These are phyloP conservation scores for Dentipellis fragilis DNA, from an alignment of 768 basidiomycete species.

Conservation along the genomic window DNA sequence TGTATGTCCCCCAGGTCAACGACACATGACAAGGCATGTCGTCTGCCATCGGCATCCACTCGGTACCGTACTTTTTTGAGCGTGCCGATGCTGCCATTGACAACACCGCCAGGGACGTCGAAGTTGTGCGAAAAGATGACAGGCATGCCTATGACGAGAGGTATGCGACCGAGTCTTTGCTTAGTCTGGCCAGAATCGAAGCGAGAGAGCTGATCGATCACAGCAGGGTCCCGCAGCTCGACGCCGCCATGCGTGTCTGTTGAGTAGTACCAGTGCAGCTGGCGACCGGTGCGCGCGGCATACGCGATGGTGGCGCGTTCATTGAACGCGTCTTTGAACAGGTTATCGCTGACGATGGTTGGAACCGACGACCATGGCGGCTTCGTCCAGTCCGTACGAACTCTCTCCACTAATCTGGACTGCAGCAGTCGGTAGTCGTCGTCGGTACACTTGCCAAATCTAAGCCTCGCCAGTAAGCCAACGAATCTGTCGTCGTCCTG, in stretches of 20 bases:
- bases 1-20: constrained; percentile 12
- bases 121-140: constrained; percentile 29
- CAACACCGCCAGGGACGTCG: constrained; percentile 26
- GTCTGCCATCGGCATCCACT: constrained; percentile 10
- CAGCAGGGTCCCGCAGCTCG: not conserved
- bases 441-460: not conserved
- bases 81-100: constrained; percentile 23
- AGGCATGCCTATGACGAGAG: constrained; percentile 30
- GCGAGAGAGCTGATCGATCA: not conserved
- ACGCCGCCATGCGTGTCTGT: not conserved
- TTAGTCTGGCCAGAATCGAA: constrained; percentile 21
- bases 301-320: constrained; percentile 15
- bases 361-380: constrained; percentile 20
- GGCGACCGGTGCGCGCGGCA: constrained; percentile 13
- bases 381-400: not conserved
- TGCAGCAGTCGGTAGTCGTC: constrained; percentile 3
- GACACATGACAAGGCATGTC: constrained; percentile 13
- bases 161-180: constrained; percentile 23
- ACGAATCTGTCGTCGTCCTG: not conserved
- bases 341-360: constrained; percentile 28
- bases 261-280: not conserved
- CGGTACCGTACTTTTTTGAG: not conserved
- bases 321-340: constrained; percentile 28
- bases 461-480: not conserved
- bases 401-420: not conserved